Conservation (phyloP, 2,329 filamentous ascomycete species). For the Didymella exigua region DNA sequence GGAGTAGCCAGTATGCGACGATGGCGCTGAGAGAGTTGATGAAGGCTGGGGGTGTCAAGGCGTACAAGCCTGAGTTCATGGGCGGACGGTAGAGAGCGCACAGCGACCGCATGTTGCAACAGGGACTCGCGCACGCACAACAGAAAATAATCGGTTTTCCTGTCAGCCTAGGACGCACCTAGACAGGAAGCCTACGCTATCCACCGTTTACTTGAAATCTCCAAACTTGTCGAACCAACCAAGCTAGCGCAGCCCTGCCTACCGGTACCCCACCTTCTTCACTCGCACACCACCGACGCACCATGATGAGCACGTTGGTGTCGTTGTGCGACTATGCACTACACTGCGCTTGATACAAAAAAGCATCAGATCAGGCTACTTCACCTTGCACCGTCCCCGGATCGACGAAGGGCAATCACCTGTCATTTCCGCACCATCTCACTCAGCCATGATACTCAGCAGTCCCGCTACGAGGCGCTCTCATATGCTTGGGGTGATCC, state of each 20-base stretch:
- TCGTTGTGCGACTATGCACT: slow-evolving; percentile 6
- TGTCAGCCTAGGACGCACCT: neutral
- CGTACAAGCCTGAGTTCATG: slow-evolving; percentile 68
- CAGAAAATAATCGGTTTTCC: too few species aligned
- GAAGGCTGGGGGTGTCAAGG: slow-evolving; percentile 65
- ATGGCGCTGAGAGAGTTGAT: slow-evolving; percentile 82
- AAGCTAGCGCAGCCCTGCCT: neutral
- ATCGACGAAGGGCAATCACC: neutral
- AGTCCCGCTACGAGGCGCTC: neutral
- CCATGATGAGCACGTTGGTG: neutral
- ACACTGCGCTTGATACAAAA: slow-evolving; percentile 1
- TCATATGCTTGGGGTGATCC: slow-evolving; percentile 11
- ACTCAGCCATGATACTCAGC: neutral
- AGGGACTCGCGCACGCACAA: too few species aligned
- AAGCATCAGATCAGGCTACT: slow-evolving; percentile 6
- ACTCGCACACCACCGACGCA: neutral
- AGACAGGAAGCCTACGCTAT: neutral
- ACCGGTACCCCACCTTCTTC: neutral
- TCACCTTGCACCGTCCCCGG: neutral
- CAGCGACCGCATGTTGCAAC: too few species aligned
- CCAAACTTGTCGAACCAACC: neutral
- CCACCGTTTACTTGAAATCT: too few species aligned
- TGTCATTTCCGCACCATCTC: slow-evolving; percentile 5
- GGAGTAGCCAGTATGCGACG: slow-evolving; percentile 81
- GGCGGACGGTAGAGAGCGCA: slow-evolving; percentile 47